These are phyloP conservation scores for Globisporangium perplexum DNA, from an alignment of 352 stramenopile species.

Conservation along the genomic window DNA sequence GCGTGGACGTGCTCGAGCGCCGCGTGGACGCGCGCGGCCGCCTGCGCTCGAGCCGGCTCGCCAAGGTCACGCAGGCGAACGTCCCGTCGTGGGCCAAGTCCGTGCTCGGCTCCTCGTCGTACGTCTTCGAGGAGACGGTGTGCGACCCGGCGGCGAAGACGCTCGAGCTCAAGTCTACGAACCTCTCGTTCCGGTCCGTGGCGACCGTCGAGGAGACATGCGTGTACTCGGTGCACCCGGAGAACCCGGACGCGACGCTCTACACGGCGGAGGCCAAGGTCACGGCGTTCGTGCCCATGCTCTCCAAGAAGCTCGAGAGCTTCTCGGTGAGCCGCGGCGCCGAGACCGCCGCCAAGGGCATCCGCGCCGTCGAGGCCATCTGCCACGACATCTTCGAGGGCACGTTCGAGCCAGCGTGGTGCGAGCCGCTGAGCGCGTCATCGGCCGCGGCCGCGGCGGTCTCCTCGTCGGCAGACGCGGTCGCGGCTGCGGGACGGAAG, in stretches of 20 bases:
- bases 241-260: constrained; percentile 44
- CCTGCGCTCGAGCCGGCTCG: constrained; percentile 58
- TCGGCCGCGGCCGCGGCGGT: neutral
- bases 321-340: constrained; percentile 68
- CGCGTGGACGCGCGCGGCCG: constrained; percentile 57
- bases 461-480: neutral
- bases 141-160: constrained; percentile 59
- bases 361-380: constrained; percentile 72
- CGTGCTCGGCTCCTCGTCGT: constrained; percentile 56
- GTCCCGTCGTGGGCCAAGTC: constrained; percentile 70
- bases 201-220: constrained; percentile 81
- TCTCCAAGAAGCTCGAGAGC: constrained; percentile 77
- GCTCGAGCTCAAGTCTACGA: constrained; percentile 78
- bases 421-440: constrained; percentile 25
- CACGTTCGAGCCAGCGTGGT: constrained; percentile 63
- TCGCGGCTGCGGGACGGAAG: neutral
- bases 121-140: constrained; percentile 79
- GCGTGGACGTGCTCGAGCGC: constrained; percentile 77
- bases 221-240: constrained; percentile 68
- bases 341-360: constrained; percentile 75
- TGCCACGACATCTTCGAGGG: constrained; percentile 85
- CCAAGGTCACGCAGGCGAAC: constrained; percentile 75
- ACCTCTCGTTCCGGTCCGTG: constrained; percentile 71
- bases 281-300: constrained; percentile 75
- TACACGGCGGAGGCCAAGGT: constrained; percentile 76